A percentile compares a stretch with the other conserved stretches of the same genome.
These are phyloP conservation scores for Neurospora discreta DNA, from an alignment of 495 filamentous ascomycete genomes.

Conservation along the genomic window DNA sequence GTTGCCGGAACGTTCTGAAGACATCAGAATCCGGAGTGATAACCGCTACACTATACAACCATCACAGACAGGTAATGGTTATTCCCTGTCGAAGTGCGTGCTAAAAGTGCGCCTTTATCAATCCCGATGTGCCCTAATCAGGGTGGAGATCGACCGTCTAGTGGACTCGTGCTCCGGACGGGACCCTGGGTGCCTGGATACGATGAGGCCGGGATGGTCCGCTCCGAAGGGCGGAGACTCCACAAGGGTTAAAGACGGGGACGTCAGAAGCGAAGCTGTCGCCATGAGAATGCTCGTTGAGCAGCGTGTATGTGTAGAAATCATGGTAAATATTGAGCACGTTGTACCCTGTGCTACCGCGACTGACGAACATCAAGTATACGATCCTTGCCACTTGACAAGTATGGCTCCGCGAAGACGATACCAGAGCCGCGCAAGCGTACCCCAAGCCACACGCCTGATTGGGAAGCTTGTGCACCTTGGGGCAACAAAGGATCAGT, in stretches of 20 bases:
- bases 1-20: conserved; percentile 5
- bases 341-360: neutral
- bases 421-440: neutral
- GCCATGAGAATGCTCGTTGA: neutral
- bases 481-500: neutral
- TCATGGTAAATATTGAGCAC: neutral
- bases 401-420: neutral
- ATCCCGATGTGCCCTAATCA: neutral
- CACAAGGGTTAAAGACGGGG: neutral
- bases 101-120: neutral
- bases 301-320: neutral
- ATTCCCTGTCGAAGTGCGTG: neutral
- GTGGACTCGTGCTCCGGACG: neutral
- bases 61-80: neutral
- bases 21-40: neutral
- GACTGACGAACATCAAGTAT: neutral
- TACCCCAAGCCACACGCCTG: neutral
- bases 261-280: neutral
- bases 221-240: neutral
- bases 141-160: neutral
- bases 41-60: neutral
- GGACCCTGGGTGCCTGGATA: neutral
- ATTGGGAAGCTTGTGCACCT: neutral
- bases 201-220: neutral
- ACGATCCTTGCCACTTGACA: neutral